Percentiles rank a stretch among this genome's conserved stretches.
Conservation (phyloP, 2,329 filamentous ascomycete species). For the Aureobasidium zeae region DNA sequence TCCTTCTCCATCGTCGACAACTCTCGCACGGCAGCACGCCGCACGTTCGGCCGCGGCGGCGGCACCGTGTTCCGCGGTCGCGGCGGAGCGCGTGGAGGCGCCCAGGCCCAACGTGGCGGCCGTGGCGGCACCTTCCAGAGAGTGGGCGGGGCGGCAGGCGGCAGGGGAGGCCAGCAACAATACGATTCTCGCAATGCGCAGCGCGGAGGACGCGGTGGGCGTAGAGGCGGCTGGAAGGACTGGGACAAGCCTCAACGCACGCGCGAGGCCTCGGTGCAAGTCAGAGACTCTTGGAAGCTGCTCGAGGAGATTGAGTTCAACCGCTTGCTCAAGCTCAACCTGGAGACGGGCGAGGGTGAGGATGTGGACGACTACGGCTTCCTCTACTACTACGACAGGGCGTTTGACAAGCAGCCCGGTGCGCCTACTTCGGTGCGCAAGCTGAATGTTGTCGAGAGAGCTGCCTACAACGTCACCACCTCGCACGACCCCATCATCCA, state of each 20-base stretch:
- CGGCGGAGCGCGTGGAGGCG: constrained; percentile 58
- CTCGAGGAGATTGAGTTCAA: constrained; percentile 98
- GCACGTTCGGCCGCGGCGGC: constrained; percentile 74
- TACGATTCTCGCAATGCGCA: constrained; percentile 63
- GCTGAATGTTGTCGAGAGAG: constrained; percentile 80
- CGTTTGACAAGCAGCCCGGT: constrained; percentile 86
- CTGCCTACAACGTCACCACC: constrained; percentile 96
- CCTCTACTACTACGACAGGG: constrained; percentile 95
- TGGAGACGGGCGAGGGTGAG: constrained; percentile 89
- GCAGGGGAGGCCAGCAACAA: constrained; percentile 56
- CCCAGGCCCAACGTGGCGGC: constrained; percentile 57
- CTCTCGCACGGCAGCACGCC: constrained; percentile 74
- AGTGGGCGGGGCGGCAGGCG: constrained; percentile 56
- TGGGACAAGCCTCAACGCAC: constrained; percentile 97
- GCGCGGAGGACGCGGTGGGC: constrained; percentile 62
- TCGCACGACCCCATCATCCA: constrained; percentile 94
- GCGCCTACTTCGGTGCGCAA: constrained; percentile 76
- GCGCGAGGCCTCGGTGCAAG: constrained; percentile 89
- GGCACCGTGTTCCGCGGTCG: constrained; percentile 80
- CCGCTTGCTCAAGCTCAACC: constrained; percentile 86
- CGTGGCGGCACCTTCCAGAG: constrained; percentile 62
- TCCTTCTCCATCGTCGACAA: constrained; percentile 98
- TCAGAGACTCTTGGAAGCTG: constrained; percentile 91
- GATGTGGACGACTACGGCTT: constrained; percentile 94
- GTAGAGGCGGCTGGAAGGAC: constrained; percentile 96